phyloP scores from a whole-genome alignment of 345 rosid genomes.

The Populus pruinosa region DNA sequence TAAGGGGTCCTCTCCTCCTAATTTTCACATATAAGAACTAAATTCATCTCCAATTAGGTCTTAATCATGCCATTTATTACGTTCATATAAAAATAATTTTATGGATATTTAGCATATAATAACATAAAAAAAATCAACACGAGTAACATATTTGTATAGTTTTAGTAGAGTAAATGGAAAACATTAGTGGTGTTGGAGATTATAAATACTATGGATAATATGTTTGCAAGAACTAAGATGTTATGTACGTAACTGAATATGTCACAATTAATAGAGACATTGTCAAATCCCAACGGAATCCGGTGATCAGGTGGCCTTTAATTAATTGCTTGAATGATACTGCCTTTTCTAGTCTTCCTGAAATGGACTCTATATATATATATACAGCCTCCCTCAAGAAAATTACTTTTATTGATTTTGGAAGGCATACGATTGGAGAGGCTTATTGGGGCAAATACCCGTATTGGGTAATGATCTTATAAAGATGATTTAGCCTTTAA shows the following conservation, averaged over 20 bases:
- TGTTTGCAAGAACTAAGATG: not conserved
- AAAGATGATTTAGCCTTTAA: not conserved
- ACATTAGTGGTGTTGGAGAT: not conserved
- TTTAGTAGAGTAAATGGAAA: not conserved
- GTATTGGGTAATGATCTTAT: not conserved
- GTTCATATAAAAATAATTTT: too few species aligned
- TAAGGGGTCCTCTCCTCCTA: too few species aligned
- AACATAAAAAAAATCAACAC: too few species aligned
- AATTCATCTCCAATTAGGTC: too few species aligned
- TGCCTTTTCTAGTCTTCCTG: not conserved
- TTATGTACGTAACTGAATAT: too few species aligned
- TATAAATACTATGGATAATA: not conserved
- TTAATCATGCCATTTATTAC: too few species aligned
- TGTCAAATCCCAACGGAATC: conserved; percentile 10
- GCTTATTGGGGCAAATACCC: not conserved
- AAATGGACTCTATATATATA: not conserved
- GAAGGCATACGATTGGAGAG: not conserved
- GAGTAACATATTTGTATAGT: not conserved
- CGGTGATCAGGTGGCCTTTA: conserved; percentile 19
- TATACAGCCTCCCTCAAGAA: not conserved
- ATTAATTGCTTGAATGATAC: conserved; percentile 20
- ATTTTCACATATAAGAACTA: too few species aligned
- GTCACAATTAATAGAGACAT: not conserved
- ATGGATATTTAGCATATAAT: too few species aligned
- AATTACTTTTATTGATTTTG: not conserved